Percentiles rank a stretch among this genome's conserved stretches.
Conservation (phyloP, 495 filamentous ascomycete genomes). For the Aspergillus conjunctus region DNA sequence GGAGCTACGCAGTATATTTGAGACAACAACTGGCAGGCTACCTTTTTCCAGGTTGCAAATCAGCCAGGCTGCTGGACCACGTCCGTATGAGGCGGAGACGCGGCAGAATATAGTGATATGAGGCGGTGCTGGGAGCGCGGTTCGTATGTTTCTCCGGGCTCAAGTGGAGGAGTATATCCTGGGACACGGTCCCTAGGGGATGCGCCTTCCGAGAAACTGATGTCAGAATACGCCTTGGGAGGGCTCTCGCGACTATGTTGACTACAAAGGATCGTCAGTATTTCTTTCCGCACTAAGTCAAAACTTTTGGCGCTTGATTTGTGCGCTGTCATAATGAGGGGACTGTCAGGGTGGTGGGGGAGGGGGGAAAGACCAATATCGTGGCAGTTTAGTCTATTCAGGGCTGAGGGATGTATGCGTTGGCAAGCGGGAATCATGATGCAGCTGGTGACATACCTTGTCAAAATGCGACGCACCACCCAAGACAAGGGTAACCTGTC, state of each 20-base stretch:
- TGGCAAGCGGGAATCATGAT: slow-evolving; percentile 47
- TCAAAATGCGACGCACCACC: slow-evolving; percentile 40
- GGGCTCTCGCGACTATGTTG: slow-evolving; percentile 22
- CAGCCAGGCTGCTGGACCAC: slow-evolving; percentile 31
- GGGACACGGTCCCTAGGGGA: slow-evolving; percentile 26
- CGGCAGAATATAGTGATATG: slow-evolving; percentile 25
- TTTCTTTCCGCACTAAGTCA: slow-evolving; percentile 26
- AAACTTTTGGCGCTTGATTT: slow-evolving; percentile 23
- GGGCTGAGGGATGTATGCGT: slow-evolving; percentile 50
- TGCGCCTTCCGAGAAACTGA: slow-evolving; percentile 25
- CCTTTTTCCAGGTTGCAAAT: slow-evolving; percentile 24
- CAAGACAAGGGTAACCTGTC: slow-evolving; percentile 25
- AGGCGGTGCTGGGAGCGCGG: slow-evolving; percentile 35
- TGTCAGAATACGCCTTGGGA: slow-evolving; percentile 28
- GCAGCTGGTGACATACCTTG: slow-evolving; percentile 50
- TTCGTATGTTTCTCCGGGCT: slow-evolving; percentile 22
- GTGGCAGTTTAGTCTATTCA: slow-evolving; percentile 38
- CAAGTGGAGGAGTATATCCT: slow-evolving; percentile 26
- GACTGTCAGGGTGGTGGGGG: slow-evolving; percentile 26
- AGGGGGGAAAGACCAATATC: slow-evolving; percentile 24
- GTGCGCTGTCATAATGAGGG: slow-evolving; percentile 36
- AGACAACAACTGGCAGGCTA: slow-evolving; percentile 33
- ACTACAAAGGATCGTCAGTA: slow-evolving; percentile 37
- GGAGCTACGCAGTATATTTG: slow-evolving; percentile 39
- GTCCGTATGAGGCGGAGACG: slow-evolving; percentile 24